These are phyloP conservation scores for Casuarina equisetifolia DNA, from an alignment of 306 rosid species.

Conservation along the genomic window DNA sequence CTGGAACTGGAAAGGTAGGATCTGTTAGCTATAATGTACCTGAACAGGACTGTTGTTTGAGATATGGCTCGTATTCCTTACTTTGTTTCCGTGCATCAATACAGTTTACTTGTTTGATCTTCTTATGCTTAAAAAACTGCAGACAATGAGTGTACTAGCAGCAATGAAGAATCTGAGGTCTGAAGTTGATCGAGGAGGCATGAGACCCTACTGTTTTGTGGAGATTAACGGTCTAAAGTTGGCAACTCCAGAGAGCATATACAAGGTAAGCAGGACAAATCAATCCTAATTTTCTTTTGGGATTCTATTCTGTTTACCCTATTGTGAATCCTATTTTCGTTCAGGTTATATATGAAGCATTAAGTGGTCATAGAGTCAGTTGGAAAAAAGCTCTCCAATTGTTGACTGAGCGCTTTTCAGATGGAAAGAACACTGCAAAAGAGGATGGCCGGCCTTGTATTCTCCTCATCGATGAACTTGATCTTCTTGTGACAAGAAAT, in stretches of 20 bases:
- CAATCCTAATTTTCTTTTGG: conserved; percentile 19
- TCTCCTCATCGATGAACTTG: conserved; percentile 94
- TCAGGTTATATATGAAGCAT: conserved; percentile 89
- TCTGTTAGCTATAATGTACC: conserved; percentile 17
- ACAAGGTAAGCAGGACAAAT: conserved; percentile 48
- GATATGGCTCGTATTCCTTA: conserved; percentile 5
- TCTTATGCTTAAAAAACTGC: conserved; percentile 32
- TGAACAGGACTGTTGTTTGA: not conserved
- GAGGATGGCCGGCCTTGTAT: conserved; percentile 83
- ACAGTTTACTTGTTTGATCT: conserved; percentile 15
- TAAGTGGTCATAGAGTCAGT: conserved; percentile 81
- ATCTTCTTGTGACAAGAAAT: conserved; percentile 95
- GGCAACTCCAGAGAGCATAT: conserved; percentile 88
- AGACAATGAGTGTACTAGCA: conserved; percentile 89
- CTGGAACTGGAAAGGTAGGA: conserved; percentile 93
- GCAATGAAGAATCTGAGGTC: conserved; percentile 79
- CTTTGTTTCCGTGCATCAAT: conserved; percentile 1
- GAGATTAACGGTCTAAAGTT: conserved; percentile 94
- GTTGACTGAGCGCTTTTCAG: conserved; percentile 74
- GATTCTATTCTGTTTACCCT: conserved; percentile 15
- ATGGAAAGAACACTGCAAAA: conserved; percentile 59
- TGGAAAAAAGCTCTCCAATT: conserved; percentile 92
- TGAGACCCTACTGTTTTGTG: conserved; percentile 81
- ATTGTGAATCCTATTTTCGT: conserved; percentile 25
- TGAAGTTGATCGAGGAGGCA: conserved; percentile 79